Conservation (phyloP, 176 grass and related monocot genomes). For the Oryza meyeriana region DNA sequence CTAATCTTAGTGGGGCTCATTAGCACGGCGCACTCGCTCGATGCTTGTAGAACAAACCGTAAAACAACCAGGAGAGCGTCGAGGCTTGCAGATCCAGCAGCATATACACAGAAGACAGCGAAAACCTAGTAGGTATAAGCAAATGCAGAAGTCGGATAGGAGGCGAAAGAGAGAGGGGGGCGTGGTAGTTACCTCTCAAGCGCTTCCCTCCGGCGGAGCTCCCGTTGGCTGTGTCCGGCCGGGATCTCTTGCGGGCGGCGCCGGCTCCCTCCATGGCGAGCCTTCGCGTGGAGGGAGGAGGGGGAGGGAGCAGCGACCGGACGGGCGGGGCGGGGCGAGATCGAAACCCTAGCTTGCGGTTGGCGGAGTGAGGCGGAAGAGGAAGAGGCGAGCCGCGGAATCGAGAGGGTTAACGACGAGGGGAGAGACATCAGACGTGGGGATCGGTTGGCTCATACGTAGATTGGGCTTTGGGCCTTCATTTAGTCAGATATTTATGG, state of each 20-base stretch:
- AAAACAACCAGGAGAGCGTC: neutral
- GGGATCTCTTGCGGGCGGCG: constrained; percentile 53
- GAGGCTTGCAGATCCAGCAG: constrained; percentile 17
- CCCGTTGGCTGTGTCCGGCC: constrained; percentile 46
- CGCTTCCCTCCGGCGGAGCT: constrained; percentile 45
- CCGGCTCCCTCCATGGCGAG: constrained; percentile 50
- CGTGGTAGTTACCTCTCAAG: constrained; percentile 38
- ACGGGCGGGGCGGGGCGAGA: neutral
- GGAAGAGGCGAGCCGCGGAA: neutral
- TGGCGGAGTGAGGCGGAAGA: neutral
- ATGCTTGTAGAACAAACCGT: neutral
- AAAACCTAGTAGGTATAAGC: neutral
- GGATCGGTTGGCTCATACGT: neutral
- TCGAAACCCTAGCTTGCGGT: constrained; percentile 42
- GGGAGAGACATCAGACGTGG: neutral
- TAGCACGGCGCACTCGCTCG: neutral
- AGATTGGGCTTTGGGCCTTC: neutral
- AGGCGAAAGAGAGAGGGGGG: neutral
- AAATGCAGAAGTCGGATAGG: neutral
- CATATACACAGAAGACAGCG: neutral
- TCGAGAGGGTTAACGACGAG: constrained; percentile 15
- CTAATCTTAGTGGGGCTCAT: neutral
- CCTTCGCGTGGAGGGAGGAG: neutral
- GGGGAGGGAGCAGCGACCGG: neutral
- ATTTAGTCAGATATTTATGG: no score